Percentiles rank a stretch among this genome's conserved stretches.
Conservation (phyloP, 305 asterid species). For the Solanum aculeatissimum region DNA sequence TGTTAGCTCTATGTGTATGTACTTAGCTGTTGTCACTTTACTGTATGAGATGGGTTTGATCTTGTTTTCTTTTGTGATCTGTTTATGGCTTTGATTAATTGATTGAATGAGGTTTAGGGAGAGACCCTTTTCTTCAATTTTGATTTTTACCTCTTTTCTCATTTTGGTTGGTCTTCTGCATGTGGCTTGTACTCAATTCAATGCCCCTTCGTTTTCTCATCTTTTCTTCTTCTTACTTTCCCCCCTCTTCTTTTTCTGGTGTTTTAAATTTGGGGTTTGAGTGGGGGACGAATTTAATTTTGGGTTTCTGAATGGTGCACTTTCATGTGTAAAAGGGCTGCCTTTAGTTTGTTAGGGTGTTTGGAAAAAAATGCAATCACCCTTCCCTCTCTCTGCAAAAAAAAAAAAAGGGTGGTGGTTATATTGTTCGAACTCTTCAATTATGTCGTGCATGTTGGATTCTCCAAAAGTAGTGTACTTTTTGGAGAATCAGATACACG, state of each 20-base stretch:
- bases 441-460: too few relatives aligned
- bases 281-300: neutral
- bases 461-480: too few relatives aligned
- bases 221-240: neutral
- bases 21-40: neutral
- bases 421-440: neutral
- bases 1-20: neutral
- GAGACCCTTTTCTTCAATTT: neutral
- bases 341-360: neutral
- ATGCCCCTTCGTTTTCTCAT: neutral
- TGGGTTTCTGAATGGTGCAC: neutral
- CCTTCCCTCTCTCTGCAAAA: neutral
- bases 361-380: neutral
- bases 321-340: neutral
- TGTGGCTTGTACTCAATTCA: neutral
- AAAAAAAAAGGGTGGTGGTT: neutral
- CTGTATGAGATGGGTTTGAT: neutral
- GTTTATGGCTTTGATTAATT: neutral
- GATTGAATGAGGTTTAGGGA: neutral
- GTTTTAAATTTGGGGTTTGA: neutral
- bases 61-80: neutral
- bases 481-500: too few relatives aligned
- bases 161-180: neutral
- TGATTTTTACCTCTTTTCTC: neutral
- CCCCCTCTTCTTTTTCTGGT: neutral